Percentiles rank a stretch among this genome's conserved stretches.
Evolutionary conservation across 2,329 filamentous ascomycete species (phyloP).

Genomic region (Cladosporium sp.): DNA sequence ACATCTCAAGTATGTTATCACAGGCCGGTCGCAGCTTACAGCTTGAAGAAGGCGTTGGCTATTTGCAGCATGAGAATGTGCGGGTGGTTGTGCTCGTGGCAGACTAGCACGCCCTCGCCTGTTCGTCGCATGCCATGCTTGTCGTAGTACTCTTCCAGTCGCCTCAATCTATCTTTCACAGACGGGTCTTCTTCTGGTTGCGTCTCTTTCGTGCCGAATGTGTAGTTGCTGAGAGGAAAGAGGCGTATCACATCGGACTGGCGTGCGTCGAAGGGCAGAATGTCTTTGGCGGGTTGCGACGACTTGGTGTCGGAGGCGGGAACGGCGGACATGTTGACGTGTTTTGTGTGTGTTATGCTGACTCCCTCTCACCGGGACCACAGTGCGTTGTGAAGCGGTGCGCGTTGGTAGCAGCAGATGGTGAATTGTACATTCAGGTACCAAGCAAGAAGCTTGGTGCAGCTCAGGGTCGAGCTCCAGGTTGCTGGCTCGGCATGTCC

Average conservation of each 20-base stretch:
- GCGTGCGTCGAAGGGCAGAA: slow-evolving; percentile 73
- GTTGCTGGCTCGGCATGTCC: not conserved
- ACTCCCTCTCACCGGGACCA: no score
- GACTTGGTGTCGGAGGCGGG: slow-evolving; percentile 25
- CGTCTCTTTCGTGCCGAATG: slow-evolving; percentile 96
- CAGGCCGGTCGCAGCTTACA: slow-evolving; percentile 45
- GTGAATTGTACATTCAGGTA: not conserved
- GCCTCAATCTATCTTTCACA: slow-evolving; percentile 84
- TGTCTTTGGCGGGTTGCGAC: slow-evolving; percentile 19
- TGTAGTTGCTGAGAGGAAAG: slow-evolving; percentile 96
- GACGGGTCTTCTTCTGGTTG: slow-evolving; percentile 97
- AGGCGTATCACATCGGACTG: slow-evolving; percentile 81
- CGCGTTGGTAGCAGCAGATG: no score
- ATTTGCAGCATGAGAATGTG: slow-evolving; percentile 99
- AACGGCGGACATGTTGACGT: slow-evolving; percentile 25
- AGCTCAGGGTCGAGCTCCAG: slow-evolving; percentile 1
- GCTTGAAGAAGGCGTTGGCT: slow-evolving; percentile 98
- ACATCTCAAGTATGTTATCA: no score
- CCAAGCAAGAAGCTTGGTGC: not conserved
- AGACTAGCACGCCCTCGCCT: slow-evolving; percentile 94
- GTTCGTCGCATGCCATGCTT: slow-evolving; percentile 94
- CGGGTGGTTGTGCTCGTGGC: slow-evolving; percentile 98
- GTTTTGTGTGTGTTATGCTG: not conserved
- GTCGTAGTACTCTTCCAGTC: slow-evolving; percentile 91
- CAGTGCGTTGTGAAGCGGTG: no score